These are phyloP conservation scores for Fusarium continuum DNA, from an alignment of 2,329 filamentous ascomycete genomes.

Conservation along the genomic window DNA sequence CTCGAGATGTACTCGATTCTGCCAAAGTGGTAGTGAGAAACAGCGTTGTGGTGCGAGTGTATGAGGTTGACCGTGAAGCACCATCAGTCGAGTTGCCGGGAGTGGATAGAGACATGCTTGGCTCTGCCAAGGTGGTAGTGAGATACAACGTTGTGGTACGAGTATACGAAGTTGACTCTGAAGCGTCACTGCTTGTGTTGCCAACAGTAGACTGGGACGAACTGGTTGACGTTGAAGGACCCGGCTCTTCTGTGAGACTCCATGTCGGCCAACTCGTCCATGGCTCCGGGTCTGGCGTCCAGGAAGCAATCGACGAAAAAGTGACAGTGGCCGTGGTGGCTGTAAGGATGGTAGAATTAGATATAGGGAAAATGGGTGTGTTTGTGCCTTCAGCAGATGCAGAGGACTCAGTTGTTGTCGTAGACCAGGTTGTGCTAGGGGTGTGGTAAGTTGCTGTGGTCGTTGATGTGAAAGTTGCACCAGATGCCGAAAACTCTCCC, in stretches of 20 bases:
- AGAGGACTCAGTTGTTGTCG: not conserved
- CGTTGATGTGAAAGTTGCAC: not conserved
- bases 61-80: constrained; percentile 2
- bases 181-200: constrained; percentile 30
- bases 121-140: not conserved
- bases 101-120: constrained; percentile 13
- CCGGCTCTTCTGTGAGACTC: constrained; percentile 12
- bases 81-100: constrained; percentile 24
- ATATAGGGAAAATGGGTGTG: constrained; percentile 12
- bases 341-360: constrained; percentile 27
- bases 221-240: not conserved
- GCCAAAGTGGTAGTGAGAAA: constrained; percentile 5
- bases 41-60: constrained; percentile 14
- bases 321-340: not conserved
- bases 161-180: constrained; percentile 6
- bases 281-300: constrained; percentile 5
- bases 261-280: constrained; percentile 27
- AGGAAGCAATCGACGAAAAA: constrained; percentile 13
- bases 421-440: constrained; percentile 14
- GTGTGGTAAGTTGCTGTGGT: constrained; percentile 2
- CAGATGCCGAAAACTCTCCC: not conserved
- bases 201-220: constrained; percentile 9
- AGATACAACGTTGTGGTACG: constrained; percentile 9
- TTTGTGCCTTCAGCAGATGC: constrained; percentile 10
- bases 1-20: constrained; percentile 20